A percentile compares a stretch with the other conserved stretches of the same genome.
Conservation (phyloP, 83 land plant genomes). For the Isoetes engelmannii region DNA sequence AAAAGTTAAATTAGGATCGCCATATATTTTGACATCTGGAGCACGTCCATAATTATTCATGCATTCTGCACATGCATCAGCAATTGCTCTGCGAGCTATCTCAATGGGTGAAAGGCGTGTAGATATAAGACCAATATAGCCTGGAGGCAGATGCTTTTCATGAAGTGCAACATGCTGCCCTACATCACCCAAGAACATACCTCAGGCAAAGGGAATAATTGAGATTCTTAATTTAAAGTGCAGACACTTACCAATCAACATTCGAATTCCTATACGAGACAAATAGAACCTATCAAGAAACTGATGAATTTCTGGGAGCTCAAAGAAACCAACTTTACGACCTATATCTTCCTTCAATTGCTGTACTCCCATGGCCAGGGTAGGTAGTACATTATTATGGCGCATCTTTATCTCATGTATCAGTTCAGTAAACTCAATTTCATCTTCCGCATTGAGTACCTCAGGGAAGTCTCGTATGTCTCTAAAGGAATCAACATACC, state of each 20-base stretch:
- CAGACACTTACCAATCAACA: conserved; percentile 10
- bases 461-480: conserved; percentile 10
- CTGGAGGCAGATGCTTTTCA: conserved; percentile 2
- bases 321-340: not conserved
- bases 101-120: conserved; percentile 6
- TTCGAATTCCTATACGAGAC: conserved; percentile 12
- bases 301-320: conserved; percentile 17
- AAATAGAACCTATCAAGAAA: conserved; percentile 13
- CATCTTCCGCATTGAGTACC: conserved; percentile 7
- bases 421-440: conserved; percentile 11
- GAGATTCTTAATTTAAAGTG: not conserved
- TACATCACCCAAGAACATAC: not conserved
- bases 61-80: conserved; percentile 2
- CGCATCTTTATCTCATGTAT: conserved; percentile 16
- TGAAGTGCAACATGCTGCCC: conserved; percentile 16
- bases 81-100: conserved; percentile 9
- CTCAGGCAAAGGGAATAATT: not conserved
- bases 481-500: conserved; percentile 16
- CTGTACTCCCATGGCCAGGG: conserved; percentile 10
- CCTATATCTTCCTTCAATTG: conserved; percentile 13
- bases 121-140: conserved; percentile 9
- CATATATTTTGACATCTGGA: conserved; percentile 12
- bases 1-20: conserved; percentile 4
- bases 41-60: conserved; percentile 13
- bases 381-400: conserved; percentile 11